Evolutionary conservation across 73 alveolate genomes (phyloP).

Genomic region (Durusdinium trenchii): DNA sequence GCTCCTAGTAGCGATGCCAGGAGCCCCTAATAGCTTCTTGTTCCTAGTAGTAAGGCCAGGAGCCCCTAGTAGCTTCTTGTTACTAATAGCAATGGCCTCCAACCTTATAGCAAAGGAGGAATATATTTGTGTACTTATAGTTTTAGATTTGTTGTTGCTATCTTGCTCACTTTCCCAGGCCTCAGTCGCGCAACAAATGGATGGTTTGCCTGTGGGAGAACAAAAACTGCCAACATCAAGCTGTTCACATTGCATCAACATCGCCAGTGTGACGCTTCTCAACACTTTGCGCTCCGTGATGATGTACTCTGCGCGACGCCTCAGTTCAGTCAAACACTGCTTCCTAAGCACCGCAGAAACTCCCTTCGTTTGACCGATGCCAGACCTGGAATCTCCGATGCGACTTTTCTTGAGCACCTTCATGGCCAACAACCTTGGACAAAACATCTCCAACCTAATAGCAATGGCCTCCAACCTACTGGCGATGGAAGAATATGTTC

Average conservation of each 20-base stretch:
- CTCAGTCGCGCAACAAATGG: constrained; percentile 75
- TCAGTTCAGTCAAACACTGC: not conserved
- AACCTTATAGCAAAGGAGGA: too few relatives aligned
- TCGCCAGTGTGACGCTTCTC: constrained; percentile 35
- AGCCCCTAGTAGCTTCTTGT: not conserved
- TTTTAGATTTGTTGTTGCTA: not conserved
- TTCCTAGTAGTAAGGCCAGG: not conserved
- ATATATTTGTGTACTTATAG: not conserved
- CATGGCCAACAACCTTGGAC: constrained; percentile 61
- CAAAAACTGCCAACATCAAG: too few relatives aligned
- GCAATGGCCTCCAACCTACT: not conserved
- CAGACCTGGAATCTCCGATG: constrained; percentile 66
- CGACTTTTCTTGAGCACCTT: constrained; percentile 57
- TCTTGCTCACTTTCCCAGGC: too few relatives aligned
- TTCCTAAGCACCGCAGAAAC: not conserved
- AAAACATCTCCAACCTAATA: not conserved
- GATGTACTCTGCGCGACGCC: constrained; percentile 79
- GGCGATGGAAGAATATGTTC: too few relatives aligned
- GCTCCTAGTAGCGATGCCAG: not conserved
- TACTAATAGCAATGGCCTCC: too few relatives aligned
- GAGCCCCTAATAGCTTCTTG: not conserved
- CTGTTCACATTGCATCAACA: not conserved
- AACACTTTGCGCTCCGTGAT: constrained; percentile 89
- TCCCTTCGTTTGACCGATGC: not conserved
- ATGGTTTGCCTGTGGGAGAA: constrained; percentile 38